A percentile compares a stretch with the other conserved stretches of the same genome.
These are phyloP conservation scores for Phytophthora pistaciae DNA, from an alignment of 352 stramenopile species.

Conservation along the genomic window DNA sequence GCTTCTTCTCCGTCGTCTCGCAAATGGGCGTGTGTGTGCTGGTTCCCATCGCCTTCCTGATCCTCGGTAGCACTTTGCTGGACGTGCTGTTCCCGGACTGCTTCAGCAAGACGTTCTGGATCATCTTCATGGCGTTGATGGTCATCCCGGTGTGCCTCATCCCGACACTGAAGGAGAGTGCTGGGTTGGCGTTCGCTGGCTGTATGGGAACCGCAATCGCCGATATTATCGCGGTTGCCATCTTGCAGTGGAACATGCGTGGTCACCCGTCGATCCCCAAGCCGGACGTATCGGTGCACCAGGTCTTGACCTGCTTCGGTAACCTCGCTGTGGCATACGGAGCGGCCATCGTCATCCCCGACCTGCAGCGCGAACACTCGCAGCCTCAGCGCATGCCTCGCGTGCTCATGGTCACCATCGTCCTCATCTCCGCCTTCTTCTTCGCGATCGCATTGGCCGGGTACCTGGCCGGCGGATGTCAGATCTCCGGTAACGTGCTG, in stretches of 20 bases:
- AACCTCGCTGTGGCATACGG: slow-evolving; percentile 23
- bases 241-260: slow-evolving; percentile 27
- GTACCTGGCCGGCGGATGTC: slow-evolving; percentile 20
- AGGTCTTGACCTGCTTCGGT: slow-evolving; percentile 25
- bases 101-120: slow-evolving; percentile 31
- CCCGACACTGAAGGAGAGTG: slow-evolving; percentile 27
- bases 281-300: slow-evolving; percentile 14
- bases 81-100: slow-evolving; percentile 26
- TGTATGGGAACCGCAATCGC: slow-evolving; percentile 27
- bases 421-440: slow-evolving; percentile 28
- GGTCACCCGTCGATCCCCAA: slow-evolving; percentile 28
- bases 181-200: slow-evolving; percentile 23
- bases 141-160: slow-evolving; percentile 29
- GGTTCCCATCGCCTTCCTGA: slow-evolving; percentile 19
- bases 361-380: slow-evolving; percentile 24
- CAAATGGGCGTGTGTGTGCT: slow-evolving; percentile 27
- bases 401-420: slow-evolving; percentile 16
- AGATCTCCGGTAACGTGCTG: slow-evolving; percentile 25
- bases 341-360: slow-evolving; percentile 20
- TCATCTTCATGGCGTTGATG: slow-evolving; percentile 28
- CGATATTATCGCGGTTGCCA: slow-evolving; percentile 23
- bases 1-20: slow-evolving; percentile 26
- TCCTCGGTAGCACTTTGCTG: slow-evolving; percentile 24
- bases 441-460: slow-evolving; percentile 24
- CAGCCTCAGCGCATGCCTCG: slow-evolving; percentile 26